phyloP scores from a whole-genome alignment of 2,329 filamentous ascomycete species.

The Trichoderma endophyticum region DNA sequence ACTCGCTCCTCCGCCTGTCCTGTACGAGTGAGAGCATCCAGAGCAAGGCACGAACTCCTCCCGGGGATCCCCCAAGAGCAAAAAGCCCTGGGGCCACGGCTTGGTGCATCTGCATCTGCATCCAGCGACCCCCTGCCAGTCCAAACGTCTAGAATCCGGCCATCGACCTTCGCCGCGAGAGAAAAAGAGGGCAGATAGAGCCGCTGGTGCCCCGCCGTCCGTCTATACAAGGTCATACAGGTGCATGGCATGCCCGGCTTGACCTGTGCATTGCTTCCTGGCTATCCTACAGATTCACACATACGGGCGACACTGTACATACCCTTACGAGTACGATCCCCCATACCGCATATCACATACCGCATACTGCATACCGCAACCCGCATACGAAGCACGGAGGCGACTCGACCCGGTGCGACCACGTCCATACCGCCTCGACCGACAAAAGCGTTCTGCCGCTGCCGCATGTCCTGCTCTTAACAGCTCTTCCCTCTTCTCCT shows the following conservation, averaged over 20 bases:
- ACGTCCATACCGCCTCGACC: conserved; percentile 12
- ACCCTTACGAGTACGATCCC: background rate
- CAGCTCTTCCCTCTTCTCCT: conserved; percentile 1
- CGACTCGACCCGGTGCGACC: conserved; percentile 1
- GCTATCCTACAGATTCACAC: background rate
- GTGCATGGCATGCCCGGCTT: background rate
- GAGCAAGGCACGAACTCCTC: conserved; percentile 3
- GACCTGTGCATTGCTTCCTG: background rate
- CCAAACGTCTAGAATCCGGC: conserved; percentile 1
- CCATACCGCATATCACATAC: background rate
- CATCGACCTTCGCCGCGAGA: background rate
- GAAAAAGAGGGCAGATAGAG: background rate
- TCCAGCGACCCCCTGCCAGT: background rate
- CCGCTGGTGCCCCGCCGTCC: background rate
- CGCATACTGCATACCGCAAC: background rate
- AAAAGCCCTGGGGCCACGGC: conserved; percentile 5
- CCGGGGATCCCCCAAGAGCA: background rate
- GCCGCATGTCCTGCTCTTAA: conserved; percentile 12
- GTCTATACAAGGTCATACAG: background rate
- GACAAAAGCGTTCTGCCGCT: background rate
- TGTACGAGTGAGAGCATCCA: background rate
- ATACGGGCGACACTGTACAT: background rate
- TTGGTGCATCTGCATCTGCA: background rate
- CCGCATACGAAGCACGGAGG: background rate
- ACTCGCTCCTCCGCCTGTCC: background rate